Base-by-base conservation (phyloP, 108 stramenopile species). In the Nitzschia sp. region DNA sequence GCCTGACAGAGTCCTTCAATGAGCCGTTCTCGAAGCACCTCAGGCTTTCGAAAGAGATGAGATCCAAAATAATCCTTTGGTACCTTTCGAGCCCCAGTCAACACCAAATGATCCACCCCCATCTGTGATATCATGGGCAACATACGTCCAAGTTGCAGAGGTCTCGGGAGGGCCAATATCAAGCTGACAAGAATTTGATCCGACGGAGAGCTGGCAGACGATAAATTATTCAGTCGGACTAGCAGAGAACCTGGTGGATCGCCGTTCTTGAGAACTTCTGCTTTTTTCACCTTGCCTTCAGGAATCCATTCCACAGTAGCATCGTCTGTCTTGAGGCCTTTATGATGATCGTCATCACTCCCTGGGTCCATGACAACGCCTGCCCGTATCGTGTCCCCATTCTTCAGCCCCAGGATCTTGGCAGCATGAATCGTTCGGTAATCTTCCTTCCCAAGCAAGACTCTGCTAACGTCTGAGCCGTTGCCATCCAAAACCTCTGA, bases 21-120 rank as follows among this genome's bases (percentile, higher is more conserved):
- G 0, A 96, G 59, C 31, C 77, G 63, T 44, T 79, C 78, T 31
- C 78, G 69, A 45, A 95, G 45, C 21, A 64, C 63, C 35, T 85
- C 68, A 17, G 88, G 89, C 58, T 86, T 78, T 36, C 93, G 81
- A 50, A 97, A 82, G 25, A 97, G 26, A 54, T 96, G 93, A 1
- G 89, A 87, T 27, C 97, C 97, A 69, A 96, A 97, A 73, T 97
- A 97, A 41, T 91, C 88, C 69, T 91, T 93, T 21, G 93, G 93
- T 0, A 96, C 96, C 67, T 94, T 91, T 31, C 48, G 34, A 0
- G 91, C 86, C 33, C 69, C 77, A 2, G 85, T 76, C 36, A 97
- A 69, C 25, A 94, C 71, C 8, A 97, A 45, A 21, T 85, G 80
- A 60, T 91, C 86, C 9, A 96, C 86, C 8, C 97, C 97, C 55